Conservation (phyloP, 2,329 filamentous ascomycete species). For the Cladosporium sp. region DNA sequence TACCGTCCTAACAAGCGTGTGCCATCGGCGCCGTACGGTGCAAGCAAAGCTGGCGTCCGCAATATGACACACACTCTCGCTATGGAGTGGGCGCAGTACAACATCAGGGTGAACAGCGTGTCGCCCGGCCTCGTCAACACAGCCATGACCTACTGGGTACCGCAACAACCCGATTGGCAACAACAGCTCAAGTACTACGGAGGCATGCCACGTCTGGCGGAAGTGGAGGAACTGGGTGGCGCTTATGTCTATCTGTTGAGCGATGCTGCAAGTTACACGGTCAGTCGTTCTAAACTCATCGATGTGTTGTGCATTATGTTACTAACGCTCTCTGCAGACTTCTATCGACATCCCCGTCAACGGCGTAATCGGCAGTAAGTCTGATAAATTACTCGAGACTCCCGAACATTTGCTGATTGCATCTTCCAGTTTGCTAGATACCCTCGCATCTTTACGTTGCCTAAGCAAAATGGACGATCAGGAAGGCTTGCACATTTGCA, state of each 20-base stretch:
- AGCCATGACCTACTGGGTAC: slow-evolving; percentile 30
- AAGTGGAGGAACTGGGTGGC: slow-evolving; percentile 42
- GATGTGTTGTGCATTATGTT: slow-evolving; percentile 46
- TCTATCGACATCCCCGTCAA: slow-evolving; percentile 48
- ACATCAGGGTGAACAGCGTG: slow-evolving; percentile 59
- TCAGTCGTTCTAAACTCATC: slow-evolving; percentile 39
- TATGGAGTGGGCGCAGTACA: slow-evolving; percentile 54
- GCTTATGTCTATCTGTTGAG: slow-evolving; percentile 46
- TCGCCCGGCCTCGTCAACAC: slow-evolving; percentile 51
- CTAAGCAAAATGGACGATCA: too few relatives aligned
- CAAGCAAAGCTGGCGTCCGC: slow-evolving; percentile 42
- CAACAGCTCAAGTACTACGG: slow-evolving; percentile 15
- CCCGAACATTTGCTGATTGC: background rate
- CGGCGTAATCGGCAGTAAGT: slow-evolving; percentile 25
- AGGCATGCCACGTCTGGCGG: slow-evolving; percentile 23
- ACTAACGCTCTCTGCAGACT: slow-evolving; percentile 47
- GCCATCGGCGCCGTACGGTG: slow-evolving; percentile 29
- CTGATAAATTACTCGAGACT: background rate
- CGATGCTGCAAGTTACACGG: slow-evolving; percentile 40
- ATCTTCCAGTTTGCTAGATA: background rate
- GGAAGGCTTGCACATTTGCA: too few relatives aligned
- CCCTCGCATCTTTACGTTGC: background rate
- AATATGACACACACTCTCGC: slow-evolving; percentile 55
- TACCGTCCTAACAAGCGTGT: slow-evolving; percentile 30
- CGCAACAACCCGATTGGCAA: slow-evolving; percentile 20